Evolutionary conservation across 2,329 filamentous ascomycete species (phyloP).

Genomic region (Aspergillus phoenicis): DNA sequence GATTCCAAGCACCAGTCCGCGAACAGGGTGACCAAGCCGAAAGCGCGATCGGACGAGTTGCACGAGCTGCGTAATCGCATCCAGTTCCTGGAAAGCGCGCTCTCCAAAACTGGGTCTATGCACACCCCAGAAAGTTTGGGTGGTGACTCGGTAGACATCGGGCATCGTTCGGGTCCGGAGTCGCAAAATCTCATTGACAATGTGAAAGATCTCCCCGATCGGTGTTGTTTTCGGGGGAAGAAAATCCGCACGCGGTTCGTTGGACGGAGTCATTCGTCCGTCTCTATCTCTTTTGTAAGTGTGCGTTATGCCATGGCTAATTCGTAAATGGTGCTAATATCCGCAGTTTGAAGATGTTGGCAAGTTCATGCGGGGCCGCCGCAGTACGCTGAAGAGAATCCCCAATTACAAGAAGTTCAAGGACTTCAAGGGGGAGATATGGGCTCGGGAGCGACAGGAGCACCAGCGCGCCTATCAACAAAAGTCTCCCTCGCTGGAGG

Average conservation of each 20-base stretch:
- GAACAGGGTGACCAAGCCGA: constrained; percentile 29
- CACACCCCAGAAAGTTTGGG: constrained; percentile 32
- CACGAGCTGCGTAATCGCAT: constrained; percentile 33
- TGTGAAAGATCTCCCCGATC: constrained; percentile 31
- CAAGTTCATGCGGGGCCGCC: constrained; percentile 27
- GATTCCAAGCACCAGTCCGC: constrained; percentile 33
- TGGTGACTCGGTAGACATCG: constrained; percentile 20
- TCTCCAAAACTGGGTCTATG: constrained; percentile 24
- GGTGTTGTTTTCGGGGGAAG: constrained; percentile 34
- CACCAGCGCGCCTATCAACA: constrained; percentile 34
- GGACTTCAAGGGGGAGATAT: constrained; percentile 32
- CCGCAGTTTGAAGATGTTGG: constrained; percentile 34
- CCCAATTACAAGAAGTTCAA: constrained; percentile 33
- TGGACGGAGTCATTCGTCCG: constrained; percentile 35
- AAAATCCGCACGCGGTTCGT: constrained; percentile 34
- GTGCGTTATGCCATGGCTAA: background rate
- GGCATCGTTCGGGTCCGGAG: constrained; percentile 16
- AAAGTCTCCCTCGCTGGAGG: constrained; percentile 33
- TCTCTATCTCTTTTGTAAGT: constrained; percentile 38
- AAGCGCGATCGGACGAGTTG: constrained; percentile 30
- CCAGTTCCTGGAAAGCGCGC: constrained; percentile 30
- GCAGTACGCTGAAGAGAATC: constrained; percentile 22
- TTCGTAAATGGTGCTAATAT: background rate
- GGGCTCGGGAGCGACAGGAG: constrained; percentile 31
- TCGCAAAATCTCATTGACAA: constrained; percentile 28